Evolutionary conservation across 1,139 yeast species (phyloP), one percentile per base, ranked within the genome.

Genomic region (Trichomonascaceae sp.): DNA sequence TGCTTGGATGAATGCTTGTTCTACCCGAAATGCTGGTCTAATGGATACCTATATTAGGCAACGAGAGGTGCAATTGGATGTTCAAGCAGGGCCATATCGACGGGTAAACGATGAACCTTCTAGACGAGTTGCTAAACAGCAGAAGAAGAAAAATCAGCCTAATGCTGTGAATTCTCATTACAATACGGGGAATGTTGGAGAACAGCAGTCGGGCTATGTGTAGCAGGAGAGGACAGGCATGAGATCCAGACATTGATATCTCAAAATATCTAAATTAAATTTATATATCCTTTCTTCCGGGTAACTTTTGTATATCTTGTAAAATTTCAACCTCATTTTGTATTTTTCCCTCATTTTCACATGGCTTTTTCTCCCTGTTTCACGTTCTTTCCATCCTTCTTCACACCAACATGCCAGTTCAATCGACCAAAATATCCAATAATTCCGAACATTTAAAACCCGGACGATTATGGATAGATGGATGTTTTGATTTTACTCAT

Each of bases 401-500:
- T 27, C 32, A 27, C 9, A 27, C 10, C 32, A 27, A 8, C 32
- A 27, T 27, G 32, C 32, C 32, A 27, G 32, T 27, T 7, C 32
- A 27, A 27, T 27, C 32, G 32, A 27, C 2, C 32, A 27, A 27
- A 27, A 27, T 27, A 27, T 7, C 32, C 32, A 27, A 27, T 12
- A 27, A 8, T 12, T 7, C 32, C 2, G 32, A 27, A 12, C 32
- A 7, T 6, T 27, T 27, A 10, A 27, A 27, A 8, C 32, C 32
- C 10, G 66, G 65, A 51, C 60, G 68, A 38, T 61, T 90, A 58
- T 93, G 98, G 99, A 83, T 93, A 45, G 99, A 93, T 68, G 99
- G 99, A 0, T 93, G 99, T 66, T 93, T 93, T 72, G 99, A 93
- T 69, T 93, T 93, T 73, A 89, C 96, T 43, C 99, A 93, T 68